These are phyloP conservation scores for Evernia prunastri DNA, from an alignment of 495 filamentous ascomycete genomes.

Conservation along the genomic window DNA sequence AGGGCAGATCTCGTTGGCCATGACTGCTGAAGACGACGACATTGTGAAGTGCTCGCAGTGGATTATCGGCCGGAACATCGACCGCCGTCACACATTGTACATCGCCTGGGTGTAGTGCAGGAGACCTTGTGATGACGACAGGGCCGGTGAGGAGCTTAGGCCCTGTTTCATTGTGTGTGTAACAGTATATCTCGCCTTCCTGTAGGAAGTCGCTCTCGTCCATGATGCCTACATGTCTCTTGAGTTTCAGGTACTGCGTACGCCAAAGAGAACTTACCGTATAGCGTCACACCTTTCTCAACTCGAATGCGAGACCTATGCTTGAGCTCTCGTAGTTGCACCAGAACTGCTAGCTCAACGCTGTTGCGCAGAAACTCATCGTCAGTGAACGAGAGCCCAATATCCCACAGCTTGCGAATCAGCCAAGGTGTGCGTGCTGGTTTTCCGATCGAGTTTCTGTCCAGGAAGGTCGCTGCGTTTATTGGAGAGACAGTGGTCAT, in stretches of 20 bases:
- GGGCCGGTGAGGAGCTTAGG: conserved; percentile 23
- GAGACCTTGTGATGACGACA: conserved; percentile 61
- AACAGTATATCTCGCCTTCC: conserved; percentile 61
- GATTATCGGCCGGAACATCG: conserved; percentile 50
- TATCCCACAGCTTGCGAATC: conserved; percentile 45
- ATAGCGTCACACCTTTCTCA: conserved; percentile 59
- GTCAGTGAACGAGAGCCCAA: conserved; percentile 53
- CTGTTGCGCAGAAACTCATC: conserved; percentile 59
- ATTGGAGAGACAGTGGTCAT: conserved; percentile 43
- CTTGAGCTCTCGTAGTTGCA: conserved; percentile 64
- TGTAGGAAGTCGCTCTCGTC: conserved; percentile 67
- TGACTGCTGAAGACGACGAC: conserved; percentile 71
- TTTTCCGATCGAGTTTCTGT: conserved; percentile 47
- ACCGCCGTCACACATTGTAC: conserved; percentile 56
- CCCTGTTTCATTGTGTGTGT: conserved; percentile 35
- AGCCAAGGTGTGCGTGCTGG: conserved; percentile 50
- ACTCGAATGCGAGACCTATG: conserved; percentile 68
- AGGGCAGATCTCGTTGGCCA: conserved; percentile 67
- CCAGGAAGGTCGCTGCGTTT: conserved; percentile 59
- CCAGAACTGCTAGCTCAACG: conserved; percentile 59
- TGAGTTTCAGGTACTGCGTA: not conserved
- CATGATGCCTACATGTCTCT: conserved; percentile 45
- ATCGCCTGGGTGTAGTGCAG: conserved; percentile 75
- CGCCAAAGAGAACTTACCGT: conserved; percentile 37
- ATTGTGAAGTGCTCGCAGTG: conserved; percentile 54